phyloP scores from a whole-genome alignment of 2,329 filamentous ascomycete genomes.

The Phymatotrichopsis omnivora region DNA sequence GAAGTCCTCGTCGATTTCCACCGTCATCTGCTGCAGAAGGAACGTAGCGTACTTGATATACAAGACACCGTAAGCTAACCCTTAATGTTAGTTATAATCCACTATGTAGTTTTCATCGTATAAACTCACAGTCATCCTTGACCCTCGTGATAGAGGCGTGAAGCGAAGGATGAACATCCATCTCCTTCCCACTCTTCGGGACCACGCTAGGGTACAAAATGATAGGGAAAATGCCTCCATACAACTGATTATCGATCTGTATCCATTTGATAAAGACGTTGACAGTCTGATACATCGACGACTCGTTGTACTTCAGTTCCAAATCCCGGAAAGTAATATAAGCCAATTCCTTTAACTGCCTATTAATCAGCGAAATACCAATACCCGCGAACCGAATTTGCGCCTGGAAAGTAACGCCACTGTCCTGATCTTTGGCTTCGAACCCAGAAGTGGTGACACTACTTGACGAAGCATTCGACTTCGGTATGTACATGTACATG shows the following conservation, averaged over 20 bases:
- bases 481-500: constrained; percentile 75
- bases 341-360: constrained; percentile 79
- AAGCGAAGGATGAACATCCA: constrained; percentile 89
- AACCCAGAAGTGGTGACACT: constrained; percentile 58
- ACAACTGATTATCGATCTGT: constrained; percentile 96
- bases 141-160: constrained; percentile 85
- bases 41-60: constrained; percentile 98
- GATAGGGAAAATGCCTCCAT: constrained; percentile 96
- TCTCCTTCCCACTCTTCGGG: constrained; percentile 90
- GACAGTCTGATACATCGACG: constrained; percentile 83
- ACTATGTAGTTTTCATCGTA: too few species aligned
- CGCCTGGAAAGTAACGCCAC: constrained; percentile 76
- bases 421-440: constrained; percentile 87
- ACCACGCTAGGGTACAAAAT: constrained; percentile 95
- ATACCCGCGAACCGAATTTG: constrained; percentile 82
- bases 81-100: constrained; percentile 6
- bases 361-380: constrained; percentile 86
- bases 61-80: constrained; percentile 70
- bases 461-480: constrained; percentile 47
- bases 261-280: constrained; percentile 95
- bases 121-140: constrained; percentile 66
- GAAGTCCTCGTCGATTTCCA: constrained; percentile 96
- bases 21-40: constrained; percentile 91
- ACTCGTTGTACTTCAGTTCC: constrained; percentile 83
- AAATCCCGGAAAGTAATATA: constrained; percentile 91